Evolutionary conservation across 2,329 filamentous ascomycete species (phyloP).

Genomic region (Neophaeococcomyces aloes): DNA sequence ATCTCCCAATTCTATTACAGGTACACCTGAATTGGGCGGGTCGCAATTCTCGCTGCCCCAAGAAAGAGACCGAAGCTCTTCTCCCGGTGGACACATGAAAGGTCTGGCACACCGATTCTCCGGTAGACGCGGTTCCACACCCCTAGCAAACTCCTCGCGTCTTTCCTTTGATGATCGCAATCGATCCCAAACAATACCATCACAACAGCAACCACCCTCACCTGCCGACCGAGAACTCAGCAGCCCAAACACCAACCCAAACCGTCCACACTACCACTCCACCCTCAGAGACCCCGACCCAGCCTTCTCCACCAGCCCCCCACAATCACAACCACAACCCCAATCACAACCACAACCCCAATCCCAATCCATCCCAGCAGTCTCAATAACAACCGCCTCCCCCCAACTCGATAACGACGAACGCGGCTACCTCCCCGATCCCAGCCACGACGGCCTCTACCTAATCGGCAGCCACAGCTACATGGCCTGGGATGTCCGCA

Average conservation of each 20-base stretch:
- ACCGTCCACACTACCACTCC: background rate
- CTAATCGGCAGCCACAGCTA: constrained; percentile 17
- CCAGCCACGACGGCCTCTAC: constrained; percentile 14
- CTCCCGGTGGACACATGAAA: constrained; percentile 5
- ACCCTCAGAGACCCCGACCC: constrained; percentile 76
- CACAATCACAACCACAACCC: constrained; percentile 41
- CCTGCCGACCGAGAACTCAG: background rate
- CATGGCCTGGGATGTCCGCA: constrained; percentile 16
- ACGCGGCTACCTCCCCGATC: background rate
- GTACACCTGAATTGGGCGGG: constrained; percentile 7
- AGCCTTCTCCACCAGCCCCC: constrained; percentile 74
- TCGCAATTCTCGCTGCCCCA: constrained; percentile 20
- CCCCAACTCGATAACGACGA: background rate
- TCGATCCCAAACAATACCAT: background rate
- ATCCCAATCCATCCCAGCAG: constrained; percentile 8
- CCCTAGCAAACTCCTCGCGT: background rate
- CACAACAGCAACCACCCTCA: background rate
- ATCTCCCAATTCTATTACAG: constrained; percentile 35
- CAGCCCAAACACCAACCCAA: background rate
- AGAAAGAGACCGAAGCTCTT: constrained; percentile 17
- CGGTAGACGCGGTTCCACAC: constrained; percentile 1
- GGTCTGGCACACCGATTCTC: constrained; percentile 5
- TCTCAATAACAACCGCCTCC: constrained; percentile 2
- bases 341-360: background rate
- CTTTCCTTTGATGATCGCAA: background rate